Evolutionary conservation across 768 basidiomycete genomes (phyloP), one percentile per base, ranked within the genome.

Genomic region (Leccinum obscurum): DNA sequence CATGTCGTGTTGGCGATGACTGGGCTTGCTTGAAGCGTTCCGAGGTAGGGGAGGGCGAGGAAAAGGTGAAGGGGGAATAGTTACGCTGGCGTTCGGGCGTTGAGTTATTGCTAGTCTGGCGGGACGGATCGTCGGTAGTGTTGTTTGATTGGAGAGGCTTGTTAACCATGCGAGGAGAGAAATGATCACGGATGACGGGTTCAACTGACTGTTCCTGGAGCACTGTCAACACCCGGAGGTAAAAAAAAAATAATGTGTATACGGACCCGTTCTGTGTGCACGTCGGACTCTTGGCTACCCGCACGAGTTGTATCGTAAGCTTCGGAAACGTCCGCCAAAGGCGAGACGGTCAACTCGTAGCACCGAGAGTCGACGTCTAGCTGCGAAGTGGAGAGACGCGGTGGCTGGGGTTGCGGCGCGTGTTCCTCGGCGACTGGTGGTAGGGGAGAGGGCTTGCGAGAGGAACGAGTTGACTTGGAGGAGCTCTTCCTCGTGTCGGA

Each of bases 11-110:
- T 67, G 66, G 71, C 59, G 61, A 75, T 41, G 76, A 74, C 35
- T 72, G 77, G 22, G 74, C 72, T 69, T 80, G 77, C 66, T 74
- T 80, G 74, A 81, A 81, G 57, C 85, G 85, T 59, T 82, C 76
- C 55, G 82, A 80, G 1, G 83, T 78, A 10, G 83, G 85, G 1
- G 87, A 87, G 7, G 90, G 90, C 1, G 89, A 87, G 15, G 85
- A 82, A 76, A 92, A 92, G 3, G 90, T 92, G 70, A 92, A 92
- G 4, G 88, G 81, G 22, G 88, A 80, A 70, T 89, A 90, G 61
- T 86, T 86, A 61, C 79, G 81, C 68, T 86, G 85, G 66, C 89
- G 85, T 67, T 92, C 87, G 4, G 90, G 89, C 4, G 90, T 90
- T 17, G 86, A 84, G 63, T 90, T 85, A n/a, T 77, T 71, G 26